A percentile compares a stretch with the other conserved stretches of the same genome.
These are phyloP conservation scores for Cadophora sp. DNA, from an alignment of 2,329 filamentous ascomycete genomes.

Conservation along the genomic window DNA sequence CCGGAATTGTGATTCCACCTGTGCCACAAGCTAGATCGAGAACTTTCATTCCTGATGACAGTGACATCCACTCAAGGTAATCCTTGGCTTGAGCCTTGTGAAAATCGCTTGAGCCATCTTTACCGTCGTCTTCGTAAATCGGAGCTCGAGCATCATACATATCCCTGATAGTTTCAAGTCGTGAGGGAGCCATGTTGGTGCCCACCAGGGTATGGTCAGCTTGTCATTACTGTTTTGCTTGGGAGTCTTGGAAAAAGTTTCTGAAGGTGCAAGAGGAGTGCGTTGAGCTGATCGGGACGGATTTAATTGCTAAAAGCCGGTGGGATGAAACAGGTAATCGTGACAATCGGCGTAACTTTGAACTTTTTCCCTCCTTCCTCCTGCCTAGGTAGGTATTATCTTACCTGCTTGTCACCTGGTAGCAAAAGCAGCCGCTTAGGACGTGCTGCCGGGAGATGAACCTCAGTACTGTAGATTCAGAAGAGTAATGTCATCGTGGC, in stretches of 20 bases:
- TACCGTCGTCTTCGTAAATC: constrained; percentile 25
- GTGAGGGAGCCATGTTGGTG: neutral
- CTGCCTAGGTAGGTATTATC: no score
- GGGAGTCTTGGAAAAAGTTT: neutral
- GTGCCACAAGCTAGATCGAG: constrained; percentile 34
- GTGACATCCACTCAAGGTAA: constrained; percentile 27
- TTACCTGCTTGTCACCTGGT: neutral
- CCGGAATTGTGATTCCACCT: constrained; percentile 25
- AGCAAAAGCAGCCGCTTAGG: neutral
- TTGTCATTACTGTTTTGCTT: neutral
- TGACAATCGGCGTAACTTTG: neutral
- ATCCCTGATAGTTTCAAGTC: constrained; percentile 21
- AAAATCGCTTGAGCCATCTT: constrained; percentile 16
- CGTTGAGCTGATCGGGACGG: neutral
- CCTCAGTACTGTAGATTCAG: no score
- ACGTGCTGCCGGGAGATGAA: no score
- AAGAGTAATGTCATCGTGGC: no score
- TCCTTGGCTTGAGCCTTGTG: constrained; percentile 28
- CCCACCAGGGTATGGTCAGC: neutral
- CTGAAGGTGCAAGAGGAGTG: neutral
- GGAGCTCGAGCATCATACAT: constrained; percentile 31
- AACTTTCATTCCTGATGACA: constrained; percentile 23
- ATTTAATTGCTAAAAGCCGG: constrained; percentile 8
- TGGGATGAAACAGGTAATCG: neutral
- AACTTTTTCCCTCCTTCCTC: neutral